Evolutionary conservation across 129 eudicot species (phyloP), one percentile per base, ranked within the genome.

Genomic region (Flaveria bidentis): DNA sequence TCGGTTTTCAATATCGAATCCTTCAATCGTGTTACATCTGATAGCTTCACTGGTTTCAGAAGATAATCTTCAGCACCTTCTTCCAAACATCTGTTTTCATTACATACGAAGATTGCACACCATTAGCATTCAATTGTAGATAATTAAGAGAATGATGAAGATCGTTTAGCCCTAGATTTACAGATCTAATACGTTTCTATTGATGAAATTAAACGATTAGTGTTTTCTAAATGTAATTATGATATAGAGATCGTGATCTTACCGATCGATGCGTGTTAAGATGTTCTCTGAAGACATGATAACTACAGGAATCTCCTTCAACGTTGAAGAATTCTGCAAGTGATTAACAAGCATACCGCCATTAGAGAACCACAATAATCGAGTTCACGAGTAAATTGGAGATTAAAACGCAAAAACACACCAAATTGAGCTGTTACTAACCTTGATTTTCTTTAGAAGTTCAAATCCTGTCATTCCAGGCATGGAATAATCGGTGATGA

Each of bases 401-500:
- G 58, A 45, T 33, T 6, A 56, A 57, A 78, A 13, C 12, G 2
- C 11, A 22, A 49, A 4, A 9, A 9, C 39, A n/a, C 23, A 53
- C 6, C 2, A 53, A 53, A 52, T 52, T 52, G 22, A 15, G 23
- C 1, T 5, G 28, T 45, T 16, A 79, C 96, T 33, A 73, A 92
- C 98, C 96, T 94, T 91, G 63, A 94, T 88, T 83, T 88, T 94
- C 81, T 94, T 86, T 2, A 94, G 90, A 45, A 94, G 97, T 41
- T 94, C 97, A 84, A 85, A 91, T 39, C 99, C 99, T 4, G 99
- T 91, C 97, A 94, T 94, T 28, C 96, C 97, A 80, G 99, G 97
- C 99, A 94, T 94, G 9, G 96, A 91, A 78, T 94, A 94, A 81
- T 94, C 99, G 3, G 99, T 91, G 26, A 94, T 83, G 18, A 94